Conservation (phyloP, 176 grass and related monocot genomes). For the Lolium rigidum region DNA sequence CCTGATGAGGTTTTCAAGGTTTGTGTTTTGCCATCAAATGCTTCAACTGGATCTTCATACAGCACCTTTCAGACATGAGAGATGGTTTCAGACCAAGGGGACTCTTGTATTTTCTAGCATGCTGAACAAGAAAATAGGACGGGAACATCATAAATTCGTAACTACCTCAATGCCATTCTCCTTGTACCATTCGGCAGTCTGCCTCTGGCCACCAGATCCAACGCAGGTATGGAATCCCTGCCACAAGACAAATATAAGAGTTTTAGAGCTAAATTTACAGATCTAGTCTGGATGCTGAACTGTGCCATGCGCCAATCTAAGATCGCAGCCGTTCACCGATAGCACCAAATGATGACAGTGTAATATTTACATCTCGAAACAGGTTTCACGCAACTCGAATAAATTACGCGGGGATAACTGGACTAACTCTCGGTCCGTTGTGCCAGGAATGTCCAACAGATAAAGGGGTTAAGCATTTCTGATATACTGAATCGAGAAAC, state of each 20-base stretch:
- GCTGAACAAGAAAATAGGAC: not conserved
- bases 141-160: not conserved
- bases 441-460: constrained; percentile 14
- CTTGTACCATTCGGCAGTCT: constrained; percentile 85
- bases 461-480: not conserved
- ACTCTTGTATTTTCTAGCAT: not conserved
- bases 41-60: constrained; percentile 88
- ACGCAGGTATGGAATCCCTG: constrained; percentile 96
- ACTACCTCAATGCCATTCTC: constrained; percentile 92
- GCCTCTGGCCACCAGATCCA: constrained; percentile 83
- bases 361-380: constrained; percentile 3
- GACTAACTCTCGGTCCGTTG: not conserved
- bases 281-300: not conserved
- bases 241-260: constrained; percentile 34
- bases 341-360: not conserved
- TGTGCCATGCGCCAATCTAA: not conserved
- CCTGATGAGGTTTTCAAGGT: constrained; percentile 84
- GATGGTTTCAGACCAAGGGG: constrained; percentile 19
- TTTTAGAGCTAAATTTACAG: not conserved
- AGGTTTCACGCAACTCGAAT: not conserved
- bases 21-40: constrained; percentile 81
- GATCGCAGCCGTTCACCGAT: not conserved
- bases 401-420: not conserved
- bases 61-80: constrained; percentile 59
- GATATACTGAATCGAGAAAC: too few relatives aligned